A percentile compares a stretch with the other conserved stretches of the same genome.
phyloP scores from a whole-genome alignment of 2,329 filamentous ascomycete genomes.

The Aspergillus viridinutans region DNA sequence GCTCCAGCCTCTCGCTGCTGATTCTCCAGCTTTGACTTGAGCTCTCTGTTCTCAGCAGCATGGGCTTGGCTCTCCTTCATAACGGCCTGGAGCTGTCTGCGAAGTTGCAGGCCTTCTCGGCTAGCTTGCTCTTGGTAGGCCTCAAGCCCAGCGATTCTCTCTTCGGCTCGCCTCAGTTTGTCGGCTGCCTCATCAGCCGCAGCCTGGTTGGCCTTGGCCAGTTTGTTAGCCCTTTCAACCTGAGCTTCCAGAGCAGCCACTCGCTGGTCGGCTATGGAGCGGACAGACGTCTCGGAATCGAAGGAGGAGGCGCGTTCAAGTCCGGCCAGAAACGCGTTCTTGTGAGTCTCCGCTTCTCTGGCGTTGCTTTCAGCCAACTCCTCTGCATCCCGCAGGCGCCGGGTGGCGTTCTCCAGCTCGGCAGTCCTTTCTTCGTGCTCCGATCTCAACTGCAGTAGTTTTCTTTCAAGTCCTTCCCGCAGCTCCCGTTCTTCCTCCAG shows the following conservation, averaged over 20 bases:
- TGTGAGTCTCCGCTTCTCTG: conserved; percentile 80
- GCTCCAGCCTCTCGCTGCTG: conserved; percentile 94
- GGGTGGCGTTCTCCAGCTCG: conserved; percentile 70
- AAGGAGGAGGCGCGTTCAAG: conserved; percentile 65
- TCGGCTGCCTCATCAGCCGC: conserved; percentile 84
- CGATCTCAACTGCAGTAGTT: conserved; percentile 68
- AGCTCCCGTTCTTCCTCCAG: conserved; percentile 72
- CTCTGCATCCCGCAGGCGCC: conserved; percentile 78
- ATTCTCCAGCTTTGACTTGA: conserved; percentile 75
- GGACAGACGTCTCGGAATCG: conserved; percentile 33
- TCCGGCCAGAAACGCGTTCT: conserved; percentile 74
- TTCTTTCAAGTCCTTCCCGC: conserved; percentile 70
- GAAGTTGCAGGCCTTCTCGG: conserved; percentile 82
- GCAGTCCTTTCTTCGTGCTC: conserved; percentile 77
- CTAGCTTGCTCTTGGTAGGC: conserved; percentile 97
- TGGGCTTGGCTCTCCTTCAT: conserved; percentile 80
- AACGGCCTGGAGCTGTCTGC: conserved; percentile 81
- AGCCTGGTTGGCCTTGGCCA: conserved; percentile 84
- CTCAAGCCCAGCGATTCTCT: conserved; percentile 92
- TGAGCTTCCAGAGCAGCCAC: conserved; percentile 73
- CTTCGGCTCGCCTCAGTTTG: conserved; percentile 86
- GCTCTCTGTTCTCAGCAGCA: conserved; percentile 72
- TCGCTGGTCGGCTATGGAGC: conserved; percentile 49
- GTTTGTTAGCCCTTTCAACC: conserved; percentile 67
- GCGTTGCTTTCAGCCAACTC: conserved; percentile 84